Conservation (phyloP, 305 asterid species). For the Fraxinus platypoda region DNA sequence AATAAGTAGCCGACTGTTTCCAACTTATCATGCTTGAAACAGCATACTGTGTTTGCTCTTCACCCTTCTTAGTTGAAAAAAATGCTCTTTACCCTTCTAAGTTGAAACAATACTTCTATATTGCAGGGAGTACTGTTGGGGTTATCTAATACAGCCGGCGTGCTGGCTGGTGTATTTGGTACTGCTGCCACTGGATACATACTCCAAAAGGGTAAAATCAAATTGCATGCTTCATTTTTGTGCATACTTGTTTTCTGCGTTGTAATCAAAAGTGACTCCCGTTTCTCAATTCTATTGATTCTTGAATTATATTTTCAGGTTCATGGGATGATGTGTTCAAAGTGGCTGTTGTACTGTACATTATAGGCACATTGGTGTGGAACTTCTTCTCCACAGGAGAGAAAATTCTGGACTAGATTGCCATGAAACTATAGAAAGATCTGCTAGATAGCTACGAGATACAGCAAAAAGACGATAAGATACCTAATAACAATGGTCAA, state of each 20-base stretch:
- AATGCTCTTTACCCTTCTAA: background rate
- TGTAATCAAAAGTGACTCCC: background rate
- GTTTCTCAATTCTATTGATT: constrained; percentile 10
- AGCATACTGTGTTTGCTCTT: background rate
- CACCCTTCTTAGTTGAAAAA: background rate
- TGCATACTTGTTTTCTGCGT: background rate
- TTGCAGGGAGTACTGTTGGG: constrained; percentile 88
- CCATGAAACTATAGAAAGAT: constrained; percentile 6
- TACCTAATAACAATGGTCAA: background rate
- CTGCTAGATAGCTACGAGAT: constrained; percentile 11
- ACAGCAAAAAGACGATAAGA: background rate
- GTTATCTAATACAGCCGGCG: constrained; percentile 90
- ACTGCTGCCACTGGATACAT: constrained; percentile 98
- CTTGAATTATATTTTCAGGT: constrained; percentile 45
- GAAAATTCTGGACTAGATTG: constrained; percentile 62
- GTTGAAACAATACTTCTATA: background rate
- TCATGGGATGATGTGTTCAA: constrained; percentile 96
- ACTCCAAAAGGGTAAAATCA: constrained; percentile 74
- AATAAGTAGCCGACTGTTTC: background rate
- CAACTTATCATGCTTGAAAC: background rate
- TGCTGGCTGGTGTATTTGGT: constrained; percentile 96
- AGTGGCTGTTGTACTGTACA: constrained; percentile 74
- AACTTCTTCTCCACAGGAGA: constrained; percentile 85
- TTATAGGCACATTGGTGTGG: constrained; percentile 88
- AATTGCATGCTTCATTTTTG: constrained; percentile 5